These are phyloP conservation scores for Prototheca wickerhamii DNA, from an alignment of 163 green algal genomes.

Conservation along the genomic window DNA sequence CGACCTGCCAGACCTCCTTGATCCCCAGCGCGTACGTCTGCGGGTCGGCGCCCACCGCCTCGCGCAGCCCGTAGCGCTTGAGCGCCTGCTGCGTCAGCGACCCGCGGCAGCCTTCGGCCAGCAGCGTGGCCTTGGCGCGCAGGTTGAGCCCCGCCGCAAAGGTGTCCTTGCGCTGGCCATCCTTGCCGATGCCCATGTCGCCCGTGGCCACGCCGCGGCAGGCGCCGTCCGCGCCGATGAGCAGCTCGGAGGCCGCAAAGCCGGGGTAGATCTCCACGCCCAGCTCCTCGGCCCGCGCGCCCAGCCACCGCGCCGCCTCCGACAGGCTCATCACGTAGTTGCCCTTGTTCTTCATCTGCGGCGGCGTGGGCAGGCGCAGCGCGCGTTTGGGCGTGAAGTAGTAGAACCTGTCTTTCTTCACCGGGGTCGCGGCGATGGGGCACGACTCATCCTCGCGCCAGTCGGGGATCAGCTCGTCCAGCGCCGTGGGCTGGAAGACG, in stretches of 20 bases:
- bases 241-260: conserved; percentile 59
- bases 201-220: conserved; percentile 34
- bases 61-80: conserved; percentile 51
- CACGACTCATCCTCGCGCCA: conserved; percentile 56
- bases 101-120: conserved; percentile 82
- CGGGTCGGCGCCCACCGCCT: conserved; percentile 46
- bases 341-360: conserved; percentile 72
- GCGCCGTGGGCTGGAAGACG: conserved; percentile 74
- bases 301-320: conserved; percentile 74
- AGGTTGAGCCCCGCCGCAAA: conserved; percentile 71
- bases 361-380: conserved; percentile 56
- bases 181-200: conserved; percentile 69
- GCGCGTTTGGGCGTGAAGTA: conserved; percentile 43
- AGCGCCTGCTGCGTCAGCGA: conserved; percentile 75
- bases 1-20: conserved; percentile 85
- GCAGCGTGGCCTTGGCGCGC: conserved; percentile 62
- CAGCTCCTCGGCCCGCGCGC: conserved; percentile 57
- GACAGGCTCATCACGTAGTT: conserved; percentile 83
- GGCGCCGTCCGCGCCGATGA: background rate
- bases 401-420: conserved; percentile 53
- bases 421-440: conserved; percentile 33
- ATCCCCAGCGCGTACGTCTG: conserved; percentile 89
- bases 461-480: conserved; percentile 79
- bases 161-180: conserved; percentile 52
- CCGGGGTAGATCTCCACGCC: conserved; percentile 86